Percentiles rank a stretch among this genome's conserved stretches.
phyloP scores from a whole-genome alignment of 495 filamentous ascomycete genomes.

The Diplogelasinospora grovesii region DNA sequence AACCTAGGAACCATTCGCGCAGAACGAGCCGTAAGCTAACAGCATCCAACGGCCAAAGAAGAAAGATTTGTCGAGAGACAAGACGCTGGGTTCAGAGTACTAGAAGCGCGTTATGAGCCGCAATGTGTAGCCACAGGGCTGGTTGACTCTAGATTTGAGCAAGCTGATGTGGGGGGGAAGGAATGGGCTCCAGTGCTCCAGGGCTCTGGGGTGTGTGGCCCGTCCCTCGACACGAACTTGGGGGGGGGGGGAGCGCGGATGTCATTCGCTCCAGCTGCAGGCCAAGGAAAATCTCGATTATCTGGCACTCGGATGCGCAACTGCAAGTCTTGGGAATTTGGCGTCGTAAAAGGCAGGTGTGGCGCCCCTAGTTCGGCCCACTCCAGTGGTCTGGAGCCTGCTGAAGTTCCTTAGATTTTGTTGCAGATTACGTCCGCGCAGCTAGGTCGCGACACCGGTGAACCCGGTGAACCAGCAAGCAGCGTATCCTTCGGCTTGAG shows the following conservation, averaged over 20 bases:
- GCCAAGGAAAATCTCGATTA: constrained; percentile 15
- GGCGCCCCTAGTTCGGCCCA: constrained; percentile 1
- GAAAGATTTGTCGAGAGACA: constrained; percentile 3
- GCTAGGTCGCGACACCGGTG: too few relatives aligned
- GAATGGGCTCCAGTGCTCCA: not conserved
- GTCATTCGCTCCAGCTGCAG: constrained; percentile 6
- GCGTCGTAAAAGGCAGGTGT: not conserved
- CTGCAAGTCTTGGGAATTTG: constrained; percentile 1
- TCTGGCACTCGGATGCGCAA: constrained; percentile 12
- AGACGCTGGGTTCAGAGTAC: not conserved
- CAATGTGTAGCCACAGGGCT: too few relatives aligned
- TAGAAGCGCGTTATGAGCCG: constrained; percentile 1
- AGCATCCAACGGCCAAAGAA: constrained; percentile 1
- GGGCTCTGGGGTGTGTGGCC: too few relatives aligned
- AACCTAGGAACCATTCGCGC: too few relatives aligned
- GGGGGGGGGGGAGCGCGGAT: too few relatives aligned
- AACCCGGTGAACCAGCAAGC: too few relatives aligned
- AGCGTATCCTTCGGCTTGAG: too few relatives aligned
- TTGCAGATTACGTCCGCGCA: too few relatives aligned
- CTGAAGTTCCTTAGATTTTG: not conserved
- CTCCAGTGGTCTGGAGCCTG: not conserved
- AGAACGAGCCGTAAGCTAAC: too few relatives aligned
- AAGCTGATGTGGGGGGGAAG: constrained; percentile 6
- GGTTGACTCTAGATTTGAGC: too few relatives aligned
- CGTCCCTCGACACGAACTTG: constrained; percentile 2